Evolutionary conservation across 2,329 filamentous ascomycete species (phyloP).

Genomic region (Cyphellophora europaea): DNA sequence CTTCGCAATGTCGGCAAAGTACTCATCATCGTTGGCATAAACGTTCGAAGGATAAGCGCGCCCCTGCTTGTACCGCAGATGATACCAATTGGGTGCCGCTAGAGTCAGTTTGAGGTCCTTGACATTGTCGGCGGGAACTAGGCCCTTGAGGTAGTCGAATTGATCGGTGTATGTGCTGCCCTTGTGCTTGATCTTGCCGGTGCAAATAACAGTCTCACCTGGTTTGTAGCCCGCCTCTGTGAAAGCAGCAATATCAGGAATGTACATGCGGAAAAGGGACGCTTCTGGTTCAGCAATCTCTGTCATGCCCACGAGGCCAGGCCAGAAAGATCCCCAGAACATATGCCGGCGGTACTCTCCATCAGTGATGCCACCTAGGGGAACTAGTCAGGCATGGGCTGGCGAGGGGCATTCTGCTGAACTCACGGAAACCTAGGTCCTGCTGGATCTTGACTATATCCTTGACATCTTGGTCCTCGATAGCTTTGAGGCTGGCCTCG

Average conservation of each 20-base stretch:
- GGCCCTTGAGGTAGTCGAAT: constrained; percentile 43
- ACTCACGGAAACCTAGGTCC: constrained; percentile 51
- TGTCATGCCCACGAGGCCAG: constrained; percentile 38
- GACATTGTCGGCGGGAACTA: constrained; percentile 46
- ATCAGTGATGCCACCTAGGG: constrained; percentile 58
- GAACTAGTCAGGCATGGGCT: too few species aligned
- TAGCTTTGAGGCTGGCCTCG: constrained; percentile 45
- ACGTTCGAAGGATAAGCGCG: constrained; percentile 39
- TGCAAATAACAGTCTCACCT: constrained; percentile 40
- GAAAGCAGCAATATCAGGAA: constrained; percentile 48
- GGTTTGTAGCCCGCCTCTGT: constrained; percentile 41
- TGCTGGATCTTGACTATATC: constrained; percentile 57
- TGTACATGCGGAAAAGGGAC: constrained; percentile 42
- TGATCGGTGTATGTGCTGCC: constrained; percentile 35
- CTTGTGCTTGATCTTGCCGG: constrained; percentile 40
- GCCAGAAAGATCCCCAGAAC: constrained; percentile 41
- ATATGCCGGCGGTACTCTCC: constrained; percentile 54
- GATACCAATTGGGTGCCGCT: constrained; percentile 52
- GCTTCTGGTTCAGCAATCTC: constrained; percentile 32
- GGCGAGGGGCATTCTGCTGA: too few species aligned
- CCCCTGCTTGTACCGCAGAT: constrained; percentile 43
- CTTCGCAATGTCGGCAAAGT: constrained; percentile 50
- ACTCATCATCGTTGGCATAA: constrained; percentile 43
- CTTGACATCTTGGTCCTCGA: constrained; percentile 58
- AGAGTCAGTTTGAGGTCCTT: constrained; percentile 54